Conservation (phyloP, 805 yeast species). For the Maudiozyma barnettii region DNA sequence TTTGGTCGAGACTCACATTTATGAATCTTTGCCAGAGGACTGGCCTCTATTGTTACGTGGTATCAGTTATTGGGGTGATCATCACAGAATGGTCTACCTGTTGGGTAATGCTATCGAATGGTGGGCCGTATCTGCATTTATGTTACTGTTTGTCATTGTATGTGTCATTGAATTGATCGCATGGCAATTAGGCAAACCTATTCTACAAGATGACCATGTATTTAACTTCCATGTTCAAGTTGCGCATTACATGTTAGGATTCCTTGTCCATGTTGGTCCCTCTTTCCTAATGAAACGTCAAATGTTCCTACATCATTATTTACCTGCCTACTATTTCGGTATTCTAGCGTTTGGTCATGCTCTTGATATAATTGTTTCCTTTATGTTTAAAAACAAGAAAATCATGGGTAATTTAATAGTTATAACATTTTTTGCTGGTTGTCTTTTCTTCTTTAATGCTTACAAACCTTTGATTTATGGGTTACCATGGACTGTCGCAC, state of each 20-base stretch:
- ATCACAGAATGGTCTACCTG: conserved; percentile 54
- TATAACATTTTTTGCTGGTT: conserved; percentile 38
- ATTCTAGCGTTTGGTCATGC: conserved; percentile 66
- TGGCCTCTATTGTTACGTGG: conserved; percentile 77
- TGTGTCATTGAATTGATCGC: conserved; percentile 37
- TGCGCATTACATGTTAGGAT: conserved; percentile 56
- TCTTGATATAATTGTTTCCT: conserved; percentile 43
- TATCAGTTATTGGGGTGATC: conserved; percentile 61
- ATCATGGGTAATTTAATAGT: conserved; percentile 38
- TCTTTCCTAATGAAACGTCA: conserved; percentile 87
- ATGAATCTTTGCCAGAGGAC: conserved; percentile 59
- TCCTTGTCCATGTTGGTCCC: conserved; percentile 63
- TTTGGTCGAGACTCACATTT: conserved; percentile 57
- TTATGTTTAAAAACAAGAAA: conserved; percentile 35
- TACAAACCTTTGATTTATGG: conserved; percentile 75
- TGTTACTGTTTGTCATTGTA: conserved; percentile 42
- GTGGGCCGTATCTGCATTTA: conserved; percentile 58
- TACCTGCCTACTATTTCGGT: conserved; percentile 88
- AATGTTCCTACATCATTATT: conserved; percentile 84
- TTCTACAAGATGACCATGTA: conserved; percentile 44
- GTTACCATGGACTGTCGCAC: conserved; percentile 60
- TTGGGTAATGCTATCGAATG: conserved; percentile 73
- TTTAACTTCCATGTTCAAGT: conserved; percentile 58
- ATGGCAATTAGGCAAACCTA: conserved; percentile 55
- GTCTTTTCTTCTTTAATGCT: conserved; percentile 45